Percentiles rank a stretch among this genome's conserved stretches.
Evolutionary conservation across 2,329 filamentous ascomycete genomes (phyloP).

Genomic region (Waltergamsia citrina): DNA sequence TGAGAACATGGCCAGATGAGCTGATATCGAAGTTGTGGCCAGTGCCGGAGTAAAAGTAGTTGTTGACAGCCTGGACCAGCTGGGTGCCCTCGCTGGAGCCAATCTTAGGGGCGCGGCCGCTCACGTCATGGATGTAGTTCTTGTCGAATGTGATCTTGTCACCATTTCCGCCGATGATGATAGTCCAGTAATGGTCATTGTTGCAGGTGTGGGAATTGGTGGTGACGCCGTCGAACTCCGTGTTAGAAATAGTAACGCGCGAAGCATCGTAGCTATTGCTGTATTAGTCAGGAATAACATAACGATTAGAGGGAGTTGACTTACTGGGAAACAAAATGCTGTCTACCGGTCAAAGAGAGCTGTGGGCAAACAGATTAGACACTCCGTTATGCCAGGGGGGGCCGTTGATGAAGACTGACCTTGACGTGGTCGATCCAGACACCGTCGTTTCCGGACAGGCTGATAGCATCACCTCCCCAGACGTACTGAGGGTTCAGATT

Average conservation of each 20-base stretch:
- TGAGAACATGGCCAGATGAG: slow-evolving; percentile 31
- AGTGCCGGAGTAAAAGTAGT: slow-evolving; percentile 46
- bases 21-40: slow-evolving; percentile 50
- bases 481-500: slow-evolving; percentile 47
- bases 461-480: slow-evolving; percentile 51
- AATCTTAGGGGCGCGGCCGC: slow-evolving; percentile 48
- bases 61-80: slow-evolving; percentile 49
- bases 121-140: slow-evolving; percentile 52
- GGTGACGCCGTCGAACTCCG: slow-evolving; percentile 31
- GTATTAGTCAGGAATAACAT: no score
- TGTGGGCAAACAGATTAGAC: no score
- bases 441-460: slow-evolving; percentile 33
- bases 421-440: slow-evolving; percentile 46
- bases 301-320: no score
- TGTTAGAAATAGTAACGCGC: slow-evolving; percentile 35
- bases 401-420: no score
- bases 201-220: slow-evolving; percentile 32
- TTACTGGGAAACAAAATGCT: slow-evolving; percentile 1
- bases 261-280: no score
- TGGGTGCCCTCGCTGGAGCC: slow-evolving; percentile 47
- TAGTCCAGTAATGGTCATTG: slow-evolving; percentile 33
- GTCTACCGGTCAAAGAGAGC: slow-evolving; percentile 3
- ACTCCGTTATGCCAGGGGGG: no score
- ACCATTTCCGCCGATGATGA: slow-evolving; percentile 11
- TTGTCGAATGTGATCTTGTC: slow-evolving; percentile 47